Evolutionary conservation across 108 stramenopile species (phyloP).

Genomic region (Nitzschia palea): DNA sequence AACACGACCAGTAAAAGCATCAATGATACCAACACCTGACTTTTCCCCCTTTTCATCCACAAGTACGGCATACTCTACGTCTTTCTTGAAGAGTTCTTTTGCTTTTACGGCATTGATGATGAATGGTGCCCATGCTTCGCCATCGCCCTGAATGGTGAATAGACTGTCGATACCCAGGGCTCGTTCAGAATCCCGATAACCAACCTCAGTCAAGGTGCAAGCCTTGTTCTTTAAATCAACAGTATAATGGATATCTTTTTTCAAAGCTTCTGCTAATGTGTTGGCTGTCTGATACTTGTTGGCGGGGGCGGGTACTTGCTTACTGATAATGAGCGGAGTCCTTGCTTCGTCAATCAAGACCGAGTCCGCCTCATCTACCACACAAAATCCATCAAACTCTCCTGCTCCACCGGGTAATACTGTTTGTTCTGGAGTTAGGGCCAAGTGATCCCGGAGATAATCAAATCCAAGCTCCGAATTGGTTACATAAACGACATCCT

Average conservation of each 20-base stretch:
- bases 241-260: constrained; percentile 85
- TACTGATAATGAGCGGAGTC: constrained; percentile 94
- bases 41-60: constrained; percentile 42
- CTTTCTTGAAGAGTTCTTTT: constrained; percentile 91
- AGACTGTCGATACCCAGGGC: constrained; percentile 83
- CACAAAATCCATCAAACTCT: constrained; percentile 85
- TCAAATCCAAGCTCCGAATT: constrained; percentile 97
- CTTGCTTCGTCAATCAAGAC: constrained; percentile 96
- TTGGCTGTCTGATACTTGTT: constrained; percentile 81
- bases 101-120: constrained; percentile 91
- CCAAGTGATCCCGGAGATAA: constrained; percentile 90
- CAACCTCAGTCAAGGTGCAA: constrained; percentile 84
- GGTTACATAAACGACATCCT: constrained; percentile 94
- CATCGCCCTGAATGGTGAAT: constrained; percentile 79
- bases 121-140: constrained; percentile 89
- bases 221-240: constrained; percentile 93
- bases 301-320: constrained; percentile 84
- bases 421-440: constrained; percentile 73
- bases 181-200: constrained; percentile 84
- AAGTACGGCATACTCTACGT: constrained; percentile 87
- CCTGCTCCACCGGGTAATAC: constrained; percentile 71
- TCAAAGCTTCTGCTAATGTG: constrained; percentile 77
- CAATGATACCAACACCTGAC: constrained; percentile 87
- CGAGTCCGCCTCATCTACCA: constrained; percentile 96
- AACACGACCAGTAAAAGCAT: constrained; percentile 94